Evolutionary conservation across 2,329 filamentous ascomycete genomes (phyloP).

Genomic region (Cladosporium sp.): DNA sequence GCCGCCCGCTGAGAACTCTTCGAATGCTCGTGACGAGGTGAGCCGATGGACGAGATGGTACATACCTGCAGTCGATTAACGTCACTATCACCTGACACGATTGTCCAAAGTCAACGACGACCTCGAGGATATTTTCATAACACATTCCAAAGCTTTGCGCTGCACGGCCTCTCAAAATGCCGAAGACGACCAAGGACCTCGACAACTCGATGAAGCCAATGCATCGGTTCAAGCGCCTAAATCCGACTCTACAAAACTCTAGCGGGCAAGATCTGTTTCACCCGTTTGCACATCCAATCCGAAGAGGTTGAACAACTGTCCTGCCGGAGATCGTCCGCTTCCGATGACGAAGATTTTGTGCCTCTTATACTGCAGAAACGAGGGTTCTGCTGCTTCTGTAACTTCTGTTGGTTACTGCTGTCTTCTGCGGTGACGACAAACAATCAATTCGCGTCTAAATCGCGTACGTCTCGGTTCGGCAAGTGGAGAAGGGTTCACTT

Average conservation of each 20-base stretch:
- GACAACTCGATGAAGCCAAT: background rate
- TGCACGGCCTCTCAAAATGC: background rate
- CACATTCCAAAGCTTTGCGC: background rate
- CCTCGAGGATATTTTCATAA: background rate
- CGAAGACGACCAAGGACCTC: background rate
- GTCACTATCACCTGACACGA: background rate
- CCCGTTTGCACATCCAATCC: constrained; percentile 4
- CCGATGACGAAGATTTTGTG: constrained; percentile 2
- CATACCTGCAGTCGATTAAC: background rate
- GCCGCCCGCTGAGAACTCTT: constrained; percentile 9
- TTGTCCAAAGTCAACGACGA: background rate
- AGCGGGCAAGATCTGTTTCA: constrained; percentile 15
- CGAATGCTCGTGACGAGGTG: constrained; percentile 1
- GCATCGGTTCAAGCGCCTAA: constrained; percentile 12
- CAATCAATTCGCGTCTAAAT: constrained; percentile 7
- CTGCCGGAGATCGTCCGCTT: constrained; percentile 7
- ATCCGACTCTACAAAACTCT: background rate
- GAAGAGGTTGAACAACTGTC: background rate
- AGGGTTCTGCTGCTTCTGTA: background rate
- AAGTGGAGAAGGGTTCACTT: background rate
- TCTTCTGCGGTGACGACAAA: constrained; percentile 12
- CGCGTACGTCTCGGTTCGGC: constrained; percentile 2
- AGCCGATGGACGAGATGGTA: background rate
- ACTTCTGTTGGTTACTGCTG: constrained; percentile 1
- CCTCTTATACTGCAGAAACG: background rate